Percentiles rank a stretch among this genome's conserved stretches.
Evolutionary conservation across 305 asterid species (phyloP).

Genomic region (Euphrasia arctica): DNA sequence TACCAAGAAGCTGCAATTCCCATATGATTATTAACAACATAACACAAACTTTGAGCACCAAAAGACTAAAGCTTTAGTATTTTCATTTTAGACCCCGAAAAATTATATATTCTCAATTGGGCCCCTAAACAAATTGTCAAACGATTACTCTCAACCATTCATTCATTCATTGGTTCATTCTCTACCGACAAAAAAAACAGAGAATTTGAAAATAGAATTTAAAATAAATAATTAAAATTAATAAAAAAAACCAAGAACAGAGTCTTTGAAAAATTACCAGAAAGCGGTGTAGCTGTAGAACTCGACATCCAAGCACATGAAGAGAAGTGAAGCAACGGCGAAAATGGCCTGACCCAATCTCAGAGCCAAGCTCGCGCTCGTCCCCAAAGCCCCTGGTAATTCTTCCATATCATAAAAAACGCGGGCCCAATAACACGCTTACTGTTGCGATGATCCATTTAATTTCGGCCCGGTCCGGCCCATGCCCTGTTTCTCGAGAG

Average conservation of each 20-base stretch:
- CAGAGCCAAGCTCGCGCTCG: conserved; percentile 85
- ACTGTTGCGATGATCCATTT: conserved; percentile 21
- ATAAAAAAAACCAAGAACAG: background rate
- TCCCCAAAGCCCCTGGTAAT: conserved; percentile 83
- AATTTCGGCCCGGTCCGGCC: conserved; percentile 23
- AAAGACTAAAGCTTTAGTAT: background rate
- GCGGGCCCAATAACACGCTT: conserved; percentile 3
- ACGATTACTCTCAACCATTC: conserved; percentile 32
- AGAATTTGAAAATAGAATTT: conserved; percentile 7
- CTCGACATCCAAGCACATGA: conserved; percentile 85
- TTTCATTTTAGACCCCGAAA: conserved; percentile 3
- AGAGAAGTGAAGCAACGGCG: conserved; percentile 83
- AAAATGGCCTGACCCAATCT: conserved; percentile 80
- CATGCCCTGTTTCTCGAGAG: conserved; percentile 34
- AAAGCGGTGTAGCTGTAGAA: conserved; percentile 92
- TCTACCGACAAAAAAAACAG: conserved; percentile 36
- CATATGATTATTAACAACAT: too few relatives aligned
- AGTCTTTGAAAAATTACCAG: conserved; percentile 46
- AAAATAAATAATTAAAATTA: too few relatives aligned
- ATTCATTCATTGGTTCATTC: background rate
- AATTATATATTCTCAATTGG: conserved; percentile 15
- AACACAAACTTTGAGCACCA: background rate
- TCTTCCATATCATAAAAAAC: conserved; percentile 60
- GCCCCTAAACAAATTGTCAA: conserved; percentile 25
- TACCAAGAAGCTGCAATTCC: conserved; percentile 65